phyloP scores from a whole-genome alignment of 805 yeast genomes.

The Myxozyma nipponensis region DNA sequence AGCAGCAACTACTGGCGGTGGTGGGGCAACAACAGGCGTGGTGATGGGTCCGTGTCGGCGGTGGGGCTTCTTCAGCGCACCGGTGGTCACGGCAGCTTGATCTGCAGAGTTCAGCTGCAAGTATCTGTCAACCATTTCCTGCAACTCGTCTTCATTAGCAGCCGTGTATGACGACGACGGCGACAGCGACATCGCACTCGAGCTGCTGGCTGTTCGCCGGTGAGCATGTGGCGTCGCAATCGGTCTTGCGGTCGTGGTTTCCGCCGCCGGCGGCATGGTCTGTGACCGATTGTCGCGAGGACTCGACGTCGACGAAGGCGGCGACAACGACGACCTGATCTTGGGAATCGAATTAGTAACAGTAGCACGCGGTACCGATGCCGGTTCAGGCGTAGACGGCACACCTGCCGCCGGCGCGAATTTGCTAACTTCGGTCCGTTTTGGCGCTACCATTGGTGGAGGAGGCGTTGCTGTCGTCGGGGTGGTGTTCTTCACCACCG shows the following conservation, averaged over 20 bases:
- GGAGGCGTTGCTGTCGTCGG: not conserved
- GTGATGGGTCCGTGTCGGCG: slow-evolving; percentile 1
- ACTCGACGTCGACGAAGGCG: not conserved
- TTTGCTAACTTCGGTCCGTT: not conserved
- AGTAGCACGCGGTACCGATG: not conserved
- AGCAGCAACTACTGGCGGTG: not conserved
- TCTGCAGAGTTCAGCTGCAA: slow-evolving; percentile 17
- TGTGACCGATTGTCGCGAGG: no score
- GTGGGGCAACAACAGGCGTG: not conserved
- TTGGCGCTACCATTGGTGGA: no score
- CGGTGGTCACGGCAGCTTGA: slow-evolving; percentile 1
- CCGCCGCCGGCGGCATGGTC: no score
- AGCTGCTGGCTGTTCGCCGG: slow-evolving; percentile 10
- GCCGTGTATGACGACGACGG: slow-evolving; percentile 20
- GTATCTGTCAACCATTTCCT: slow-evolving; percentile 25
- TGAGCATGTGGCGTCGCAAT: slow-evolving; percentile 9
- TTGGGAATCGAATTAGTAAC: no score
- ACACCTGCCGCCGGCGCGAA: not conserved
- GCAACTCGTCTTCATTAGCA: slow-evolving; percentile 25
- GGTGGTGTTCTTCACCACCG: not conserved
- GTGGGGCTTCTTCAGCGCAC: slow-evolving; percentile 14
- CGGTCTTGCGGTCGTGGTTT: no score
- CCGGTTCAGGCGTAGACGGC: not conserved
- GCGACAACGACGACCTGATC: not conserved
- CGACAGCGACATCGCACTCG: slow-evolving; percentile 14